Base-by-base conservation (phyloP, 768 basidiomycete species). In the Fistulinella prunicolor region DNA sequence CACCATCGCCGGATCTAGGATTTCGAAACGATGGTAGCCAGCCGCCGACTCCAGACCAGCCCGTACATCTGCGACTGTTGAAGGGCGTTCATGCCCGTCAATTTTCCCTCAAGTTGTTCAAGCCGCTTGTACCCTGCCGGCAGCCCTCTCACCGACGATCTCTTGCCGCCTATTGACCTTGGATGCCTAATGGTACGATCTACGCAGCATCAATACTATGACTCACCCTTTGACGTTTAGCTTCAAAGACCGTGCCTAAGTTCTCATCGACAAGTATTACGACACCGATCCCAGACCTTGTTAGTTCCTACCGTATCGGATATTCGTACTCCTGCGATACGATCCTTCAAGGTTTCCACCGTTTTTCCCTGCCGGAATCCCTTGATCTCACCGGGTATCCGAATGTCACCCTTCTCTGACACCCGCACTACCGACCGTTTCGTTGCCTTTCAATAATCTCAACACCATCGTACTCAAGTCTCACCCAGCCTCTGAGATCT, bases 291-390 rank as follows among this genome's bases (percentile, higher is more conserved):
- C 10, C 10, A 6, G 26, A 10, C 26, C n/a, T 6, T 6, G 26
- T 28, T 28, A 28, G 6, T 28, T 28, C 10, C 26, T 6, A 10
- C 26, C 10, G 26, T 10, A 28, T 10, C 6, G 6, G 26, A 28
- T 28, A 28, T 28, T 28, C 26, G 26, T 10, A 28, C 10, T 10
- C 26, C 10, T 28, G 10, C 26, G 26, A 28, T 10, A 28, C 26
- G 26, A 28, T 28, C 26, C 6, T 10, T n/a, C 2, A 17, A 37
- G 26, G 4, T 28, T 29, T 26, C 37, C 6, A 42, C 38, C 3
- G 17, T 35, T n/a, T 23, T 49, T 44, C 22, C 38, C 12, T 30
- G 19, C 36, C 23, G 38, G 21, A 23, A 47, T 47, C 46, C 44
- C 23, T 51, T 21, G 9, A 17, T 19, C 47, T 21, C 35, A 44